Conservation (phyloP, 768 basidiomycete species). For the Russula emetica region DNA sequence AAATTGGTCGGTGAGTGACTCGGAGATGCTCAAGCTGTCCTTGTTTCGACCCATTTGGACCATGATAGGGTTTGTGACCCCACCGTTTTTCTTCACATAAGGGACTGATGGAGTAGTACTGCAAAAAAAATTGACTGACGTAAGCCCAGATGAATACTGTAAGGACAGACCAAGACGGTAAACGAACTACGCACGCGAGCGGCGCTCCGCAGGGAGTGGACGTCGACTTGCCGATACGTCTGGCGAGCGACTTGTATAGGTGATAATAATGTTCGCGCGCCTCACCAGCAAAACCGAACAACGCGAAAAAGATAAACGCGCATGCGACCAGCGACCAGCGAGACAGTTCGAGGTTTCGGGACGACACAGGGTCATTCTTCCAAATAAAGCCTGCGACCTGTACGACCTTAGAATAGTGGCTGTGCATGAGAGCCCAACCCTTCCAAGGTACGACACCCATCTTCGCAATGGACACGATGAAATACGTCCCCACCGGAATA, state of each 20-base stretch:
- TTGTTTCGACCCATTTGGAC: not conserved
- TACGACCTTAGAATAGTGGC: not conserved
- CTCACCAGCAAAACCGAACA: not conserved
- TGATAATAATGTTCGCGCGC: not conserved
- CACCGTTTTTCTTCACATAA: constrained; percentile 10
- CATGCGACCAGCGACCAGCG: not conserved
- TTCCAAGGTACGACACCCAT: constrained; percentile 29
- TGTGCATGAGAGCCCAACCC: constrained; percentile 38
- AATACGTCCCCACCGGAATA: not conserved
- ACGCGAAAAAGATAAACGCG: not conserved
- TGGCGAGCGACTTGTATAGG: constrained; percentile 26
- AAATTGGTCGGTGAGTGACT: constrained; percentile 10
- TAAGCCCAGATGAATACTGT: not conserved
- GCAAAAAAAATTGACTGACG: not conserved
- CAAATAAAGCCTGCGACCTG: not conserved
- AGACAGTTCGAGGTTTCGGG: not conserved
- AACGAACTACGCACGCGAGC: constrained; percentile 3
- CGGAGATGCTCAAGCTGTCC: not conserved
- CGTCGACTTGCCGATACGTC: constrained; percentile 31
- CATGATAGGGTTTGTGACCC: not conserved
- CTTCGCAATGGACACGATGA: not conserved
- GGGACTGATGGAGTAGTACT: constrained; percentile 4
- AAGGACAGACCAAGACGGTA: not conserved
- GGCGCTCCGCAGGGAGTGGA: constrained; percentile 8
- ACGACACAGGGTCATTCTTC: not conserved